Conservation (phyloP, 2,329 filamentous ascomycete genomes). For the Aureobasidium sp. region DNA sequence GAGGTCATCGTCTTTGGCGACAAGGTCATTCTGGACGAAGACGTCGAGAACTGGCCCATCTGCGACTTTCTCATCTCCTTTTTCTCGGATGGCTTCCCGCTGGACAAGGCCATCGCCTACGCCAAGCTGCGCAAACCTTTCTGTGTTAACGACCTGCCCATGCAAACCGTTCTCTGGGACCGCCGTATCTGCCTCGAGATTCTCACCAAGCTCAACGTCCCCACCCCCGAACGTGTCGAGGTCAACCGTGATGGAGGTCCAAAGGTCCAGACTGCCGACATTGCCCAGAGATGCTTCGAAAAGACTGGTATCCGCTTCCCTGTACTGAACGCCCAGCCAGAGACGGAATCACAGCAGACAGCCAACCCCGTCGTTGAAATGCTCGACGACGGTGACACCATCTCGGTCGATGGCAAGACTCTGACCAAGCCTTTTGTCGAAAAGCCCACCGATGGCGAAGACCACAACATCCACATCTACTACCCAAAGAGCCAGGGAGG, state of each 20-base stretch:
- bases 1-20: slow-evolving; percentile 97
- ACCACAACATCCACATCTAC: slow-evolving; percentile 98
- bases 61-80: slow-evolving; percentile 97
- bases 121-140: slow-evolving; percentile 89
- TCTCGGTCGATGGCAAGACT: slow-evolving; percentile 75
- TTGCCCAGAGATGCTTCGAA: slow-evolving; percentile 72
- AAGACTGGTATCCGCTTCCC: slow-evolving; percentile 61
- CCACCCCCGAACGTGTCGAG: slow-evolving; percentile 80
- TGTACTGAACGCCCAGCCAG: slow-evolving; percentile 2
- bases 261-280: slow-evolving; percentile 65
- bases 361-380: slow-evolving; percentile 59
- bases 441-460: slow-evolving; percentile 95
- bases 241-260: slow-evolving; percentile 92
- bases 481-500: slow-evolving; percentile 82
- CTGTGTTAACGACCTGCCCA: slow-evolving; percentile 93
- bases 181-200: slow-evolving; percentile 81
- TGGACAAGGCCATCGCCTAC: slow-evolving; percentile 96
- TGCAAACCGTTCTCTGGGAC: slow-evolving; percentile 97
- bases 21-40: slow-evolving; percentile 96
- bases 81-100: slow-evolving; percentile 93
- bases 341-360: slow-evolving; percentile 6
- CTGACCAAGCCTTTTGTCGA: slow-evolving; percentile 95
- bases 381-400: slow-evolving; percentile 80
- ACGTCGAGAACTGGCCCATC: slow-evolving; percentile 91
- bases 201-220: slow-evolving; percentile 81